Evolutionary conservation across 164 flowering plant species (phyloP).

Genomic region (Stephania cephalantha): DNA sequence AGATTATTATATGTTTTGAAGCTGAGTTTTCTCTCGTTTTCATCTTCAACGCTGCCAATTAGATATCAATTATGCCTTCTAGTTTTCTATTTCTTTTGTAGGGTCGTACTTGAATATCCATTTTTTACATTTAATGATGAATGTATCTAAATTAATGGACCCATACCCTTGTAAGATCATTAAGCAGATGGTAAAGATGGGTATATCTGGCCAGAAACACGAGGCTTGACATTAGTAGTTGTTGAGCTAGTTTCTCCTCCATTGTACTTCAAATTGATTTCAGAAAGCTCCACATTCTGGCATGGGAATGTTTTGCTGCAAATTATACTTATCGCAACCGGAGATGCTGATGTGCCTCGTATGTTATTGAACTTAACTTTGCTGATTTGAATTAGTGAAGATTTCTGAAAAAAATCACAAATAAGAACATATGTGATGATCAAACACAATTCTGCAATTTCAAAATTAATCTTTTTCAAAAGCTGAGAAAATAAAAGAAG

Average conservation of each 20-base stretch:
- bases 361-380: conserved; percentile 21
- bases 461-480: not conserved
- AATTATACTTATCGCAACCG: conserved; percentile 15
- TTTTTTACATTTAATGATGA: not conserved
- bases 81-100: not conserved
- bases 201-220: not conserved
- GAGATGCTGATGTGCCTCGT: conserved; percentile 22
- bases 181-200: conserved; percentile 3
- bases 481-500: not conserved
- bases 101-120: not conserved
- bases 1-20: no score
- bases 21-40: no score
- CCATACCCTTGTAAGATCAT: not conserved
- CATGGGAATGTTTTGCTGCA: conserved; percentile 25
- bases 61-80: no score
- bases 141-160: not conserved
- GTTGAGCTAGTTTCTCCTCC: conserved; percentile 17
- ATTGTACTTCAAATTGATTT: conserved; percentile 22
- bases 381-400: conserved; percentile 22
- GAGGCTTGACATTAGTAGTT: conserved; percentile 11
- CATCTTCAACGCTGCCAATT: no score
- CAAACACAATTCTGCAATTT: not conserved
- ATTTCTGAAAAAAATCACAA: conserved; percentile 7
- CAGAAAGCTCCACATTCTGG: conserved; percentile 13
- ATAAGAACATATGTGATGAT: not conserved